These are phyloP conservation scores for Olyra latifolia DNA, from an alignment of 176 grass and related monocot species.

Conservation along the genomic window DNA sequence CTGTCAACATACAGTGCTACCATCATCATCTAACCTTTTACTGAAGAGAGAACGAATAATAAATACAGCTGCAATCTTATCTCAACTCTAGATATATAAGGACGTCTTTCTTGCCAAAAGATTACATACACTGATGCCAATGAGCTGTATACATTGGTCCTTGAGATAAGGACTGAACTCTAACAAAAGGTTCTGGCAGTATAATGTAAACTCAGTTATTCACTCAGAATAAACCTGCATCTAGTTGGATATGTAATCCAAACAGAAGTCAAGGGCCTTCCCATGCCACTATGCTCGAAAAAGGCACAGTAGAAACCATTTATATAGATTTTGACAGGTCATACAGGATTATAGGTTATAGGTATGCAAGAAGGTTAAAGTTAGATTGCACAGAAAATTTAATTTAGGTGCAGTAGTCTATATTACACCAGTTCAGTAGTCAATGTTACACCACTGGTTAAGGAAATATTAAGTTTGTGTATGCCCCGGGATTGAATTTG, in stretches of 20 bases:
- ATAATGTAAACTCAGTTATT: not conserved
- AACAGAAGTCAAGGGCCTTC: not conserved
- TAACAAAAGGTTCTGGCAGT: not conserved
- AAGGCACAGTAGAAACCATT: not conserved
- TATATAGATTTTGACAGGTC: not conserved
- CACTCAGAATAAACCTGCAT: constrained; percentile 3
- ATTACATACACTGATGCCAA: constrained; percentile 10
- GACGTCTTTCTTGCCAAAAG: not conserved
- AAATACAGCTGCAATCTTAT: not conserved
- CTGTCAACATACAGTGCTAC: not conserved
- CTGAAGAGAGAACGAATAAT: not conserved
- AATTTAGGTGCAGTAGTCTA: not conserved
- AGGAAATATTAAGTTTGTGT: not conserved
- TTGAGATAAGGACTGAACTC: not conserved
- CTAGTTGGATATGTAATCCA: not conserved
- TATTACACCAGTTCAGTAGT: not conserved
- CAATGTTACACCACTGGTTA: not conserved
- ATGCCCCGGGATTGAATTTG: not conserved
- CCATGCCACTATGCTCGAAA: not conserved
- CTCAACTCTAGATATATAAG: not conserved
- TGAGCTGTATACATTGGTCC: not conserved
- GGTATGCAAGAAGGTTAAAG: not conserved
- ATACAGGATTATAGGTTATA: not conserved
- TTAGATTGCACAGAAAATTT: not conserved
- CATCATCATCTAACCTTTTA: not conserved